These are phyloP conservation scores for Abrus pulchellus DNA, from an alignment of 306 rosid species.

Conservation along the genomic window DNA sequence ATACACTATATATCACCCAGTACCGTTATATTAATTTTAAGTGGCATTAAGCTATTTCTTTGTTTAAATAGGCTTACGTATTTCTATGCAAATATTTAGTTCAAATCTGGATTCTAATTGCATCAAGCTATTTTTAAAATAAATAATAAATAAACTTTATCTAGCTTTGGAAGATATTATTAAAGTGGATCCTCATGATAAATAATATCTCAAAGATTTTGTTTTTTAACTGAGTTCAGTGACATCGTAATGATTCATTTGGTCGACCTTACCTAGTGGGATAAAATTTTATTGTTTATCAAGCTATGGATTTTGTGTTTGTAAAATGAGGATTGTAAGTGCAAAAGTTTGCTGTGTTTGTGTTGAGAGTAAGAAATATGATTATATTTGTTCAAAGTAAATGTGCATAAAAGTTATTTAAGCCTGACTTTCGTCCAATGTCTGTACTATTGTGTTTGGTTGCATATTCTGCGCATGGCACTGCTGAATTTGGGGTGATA, in stretches of 20 bases:
- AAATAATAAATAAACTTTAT: no score
- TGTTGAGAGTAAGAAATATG: background rate
- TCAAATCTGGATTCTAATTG: no score
- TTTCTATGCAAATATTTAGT: background rate
- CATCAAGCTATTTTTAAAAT: no score
- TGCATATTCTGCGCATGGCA: background rate
- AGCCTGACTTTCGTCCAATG: background rate
- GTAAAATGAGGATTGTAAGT: background rate
- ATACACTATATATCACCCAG: background rate
- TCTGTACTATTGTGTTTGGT: background rate
- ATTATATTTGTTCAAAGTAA: background rate
- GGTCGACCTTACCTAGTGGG: no score
- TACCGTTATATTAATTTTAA: background rate
- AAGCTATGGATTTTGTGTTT: background rate
- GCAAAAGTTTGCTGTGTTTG: background rate
- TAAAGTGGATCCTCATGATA: no score
- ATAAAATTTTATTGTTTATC: background rate
- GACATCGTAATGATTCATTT: no score
- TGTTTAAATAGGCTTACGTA: background rate
- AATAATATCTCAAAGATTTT: no score
- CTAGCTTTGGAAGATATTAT: no score
- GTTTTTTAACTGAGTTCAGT: no score
- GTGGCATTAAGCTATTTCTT: background rate
- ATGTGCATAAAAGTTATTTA: background rate
- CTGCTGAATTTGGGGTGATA: constrained; percentile 16